Conservation (phyloP, 2,329 filamentous ascomycete genomes). For the Aspergillus proliferans region DNA sequence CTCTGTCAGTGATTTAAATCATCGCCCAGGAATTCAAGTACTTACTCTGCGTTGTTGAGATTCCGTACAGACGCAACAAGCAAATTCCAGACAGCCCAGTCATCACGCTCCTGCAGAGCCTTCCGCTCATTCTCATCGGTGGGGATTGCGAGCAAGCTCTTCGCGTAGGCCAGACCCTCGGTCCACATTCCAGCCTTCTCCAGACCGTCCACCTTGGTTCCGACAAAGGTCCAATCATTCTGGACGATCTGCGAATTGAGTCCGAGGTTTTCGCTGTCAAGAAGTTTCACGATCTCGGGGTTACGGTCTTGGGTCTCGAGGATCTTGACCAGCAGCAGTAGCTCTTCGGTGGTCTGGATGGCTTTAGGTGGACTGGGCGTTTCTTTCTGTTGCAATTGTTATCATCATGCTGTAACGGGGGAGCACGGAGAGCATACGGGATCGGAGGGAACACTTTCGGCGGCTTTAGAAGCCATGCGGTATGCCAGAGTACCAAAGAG, state of each 20-base stretch:
- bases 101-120: slow-evolving; percentile 33
- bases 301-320: slow-evolving; percentile 36
- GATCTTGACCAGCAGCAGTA: slow-evolving; percentile 40
- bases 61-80: slow-evolving; percentile 31
- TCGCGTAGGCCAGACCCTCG: slow-evolving; percentile 31
- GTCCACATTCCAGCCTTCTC: slow-evolving; percentile 34
- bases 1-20: slow-evolving; percentile 5
- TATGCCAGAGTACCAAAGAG: slow-evolving; percentile 47
- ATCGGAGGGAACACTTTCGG: slow-evolving; percentile 37
- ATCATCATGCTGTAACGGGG: slow-evolving; percentile 10
- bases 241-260: slow-evolving; percentile 37
- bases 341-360: slow-evolving; percentile 42
- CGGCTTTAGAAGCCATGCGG: slow-evolving; percentile 44
- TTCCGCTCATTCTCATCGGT: slow-evolving; percentile 24
- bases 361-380: slow-evolving; percentile 36
- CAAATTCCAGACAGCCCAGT: slow-evolving; percentile 43
- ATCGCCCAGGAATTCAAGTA: neutral
- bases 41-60: slow-evolving; percentile 29
- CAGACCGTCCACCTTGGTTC: slow-evolving; percentile 33
- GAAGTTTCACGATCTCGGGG: slow-evolving; percentile 36
- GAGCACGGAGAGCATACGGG: slow-evolving; percentile 30
- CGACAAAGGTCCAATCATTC: slow-evolving; percentile 38
- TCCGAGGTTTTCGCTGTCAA: slow-evolving; percentile 38
- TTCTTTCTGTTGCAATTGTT: slow-evolving; percentile 32
- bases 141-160: slow-evolving; percentile 30